Conservation (phyloP, 306 rosid genomes). For the Vigna reflexopilosa region DNA sequence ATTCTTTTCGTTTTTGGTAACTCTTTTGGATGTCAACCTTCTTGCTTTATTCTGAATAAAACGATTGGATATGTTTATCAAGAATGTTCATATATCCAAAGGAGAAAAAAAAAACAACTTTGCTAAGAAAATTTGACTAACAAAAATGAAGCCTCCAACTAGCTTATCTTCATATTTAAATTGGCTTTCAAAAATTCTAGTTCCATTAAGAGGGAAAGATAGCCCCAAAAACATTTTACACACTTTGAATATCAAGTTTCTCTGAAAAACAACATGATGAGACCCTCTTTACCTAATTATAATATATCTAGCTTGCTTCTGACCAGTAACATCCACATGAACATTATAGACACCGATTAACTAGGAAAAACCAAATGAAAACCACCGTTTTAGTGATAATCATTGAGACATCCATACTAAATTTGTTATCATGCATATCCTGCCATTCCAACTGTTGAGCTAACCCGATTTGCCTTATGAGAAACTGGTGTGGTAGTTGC, state of each 20-base stretch:
- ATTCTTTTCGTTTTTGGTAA: not conserved
- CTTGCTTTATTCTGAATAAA: constrained; percentile 31
- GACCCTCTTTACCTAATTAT: constrained; percentile 22
- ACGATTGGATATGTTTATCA: not conserved
- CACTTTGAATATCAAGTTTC: not conserved
- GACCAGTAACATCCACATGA: constrained; percentile 30
- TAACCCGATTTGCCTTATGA: constrained; percentile 70
- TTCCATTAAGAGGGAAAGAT: not conserved
- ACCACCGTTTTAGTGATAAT: constrained; percentile 31
- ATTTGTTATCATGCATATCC: constrained; percentile 62
- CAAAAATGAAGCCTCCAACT: not conserved
- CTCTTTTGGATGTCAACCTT: constrained; percentile 3
- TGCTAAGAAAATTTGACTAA: not conserved
- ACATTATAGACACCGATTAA: constrained; percentile 23
- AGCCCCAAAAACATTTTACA: constrained; percentile 3
- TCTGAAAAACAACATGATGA: constrained; percentile 16
- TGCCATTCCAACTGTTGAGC: constrained; percentile 86
- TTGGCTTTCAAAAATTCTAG: not conserved
- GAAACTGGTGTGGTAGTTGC: constrained; percentile 66
- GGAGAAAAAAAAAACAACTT: not conserved
- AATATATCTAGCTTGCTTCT: constrained; percentile 29
- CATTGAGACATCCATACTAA: constrained; percentile 33
- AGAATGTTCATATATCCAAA: constrained; percentile 13
- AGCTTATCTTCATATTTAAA: not conserved
- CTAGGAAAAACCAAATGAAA: constrained; percentile 28